phyloP scores from a whole-genome alignment of 345 rosid species.

The Toxicodendron radicans region DNA sequence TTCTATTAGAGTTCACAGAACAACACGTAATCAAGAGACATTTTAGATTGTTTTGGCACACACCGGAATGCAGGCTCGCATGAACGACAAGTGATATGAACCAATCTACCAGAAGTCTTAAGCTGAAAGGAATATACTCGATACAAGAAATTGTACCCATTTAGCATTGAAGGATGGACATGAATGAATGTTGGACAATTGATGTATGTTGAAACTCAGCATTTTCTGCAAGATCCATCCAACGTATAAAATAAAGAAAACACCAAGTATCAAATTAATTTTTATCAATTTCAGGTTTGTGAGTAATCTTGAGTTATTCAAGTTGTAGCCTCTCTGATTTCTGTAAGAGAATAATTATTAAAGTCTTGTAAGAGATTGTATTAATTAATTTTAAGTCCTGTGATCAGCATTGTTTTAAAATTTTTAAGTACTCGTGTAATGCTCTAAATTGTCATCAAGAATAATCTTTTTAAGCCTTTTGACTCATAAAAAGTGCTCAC shows the following conservation, averaged over 20 bases:
- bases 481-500: not conserved
- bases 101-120: not conserved
- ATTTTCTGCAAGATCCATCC: not conserved
- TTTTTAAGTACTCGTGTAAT: not conserved
- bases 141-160: not conserved
- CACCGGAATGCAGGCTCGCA: not conserved
- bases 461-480: not conserved
- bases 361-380: not conserved
- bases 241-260: not conserved
- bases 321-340: not conserved
- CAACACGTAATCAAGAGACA: too few species aligned
- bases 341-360: too few species aligned
- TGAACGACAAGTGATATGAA: not conserved
- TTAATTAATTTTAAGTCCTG: not conserved
- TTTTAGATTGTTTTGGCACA: too few species aligned
- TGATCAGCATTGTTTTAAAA: conserved; percentile 2
- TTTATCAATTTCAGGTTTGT: too few species aligned
- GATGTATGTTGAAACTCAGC: too few species aligned
- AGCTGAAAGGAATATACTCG: not conserved
- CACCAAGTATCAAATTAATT: not conserved
- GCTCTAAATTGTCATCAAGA: not conserved
- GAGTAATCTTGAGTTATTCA: not conserved
- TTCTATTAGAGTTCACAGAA: not conserved
- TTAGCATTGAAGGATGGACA: not conserved
- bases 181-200: too few species aligned